A percentile compares a stretch with the other conserved stretches of the same genome.
These are phyloP conservation scores for Quercus tomentella DNA, from an alignment of 331 rosid species.

Conservation along the genomic window DNA sequence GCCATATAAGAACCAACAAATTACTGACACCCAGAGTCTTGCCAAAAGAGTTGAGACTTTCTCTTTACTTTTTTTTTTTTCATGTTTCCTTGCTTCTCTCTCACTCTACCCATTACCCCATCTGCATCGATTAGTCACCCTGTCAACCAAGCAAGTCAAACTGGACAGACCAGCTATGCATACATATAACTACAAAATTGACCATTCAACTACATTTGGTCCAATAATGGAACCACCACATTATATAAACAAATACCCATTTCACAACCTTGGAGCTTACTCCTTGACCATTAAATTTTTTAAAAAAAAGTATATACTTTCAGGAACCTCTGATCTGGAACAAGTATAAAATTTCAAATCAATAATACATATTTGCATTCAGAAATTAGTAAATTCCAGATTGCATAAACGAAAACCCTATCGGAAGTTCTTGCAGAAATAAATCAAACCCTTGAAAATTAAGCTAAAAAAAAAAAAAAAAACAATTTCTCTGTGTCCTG, in stretches of 20 bases:
- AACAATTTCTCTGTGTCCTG: too few relatives aligned
- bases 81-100: background rate
- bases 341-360: background rate
- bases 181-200: too few relatives aligned
- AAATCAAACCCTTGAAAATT: background rate
- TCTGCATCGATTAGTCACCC: background rate
- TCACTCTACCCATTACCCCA: background rate
- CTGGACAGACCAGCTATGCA: background rate
- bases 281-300: too few relatives aligned
- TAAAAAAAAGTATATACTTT: background rate
- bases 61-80: background rate
- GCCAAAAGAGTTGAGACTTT: background rate
- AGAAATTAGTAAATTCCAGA: background rate
- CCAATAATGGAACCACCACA: background rate
- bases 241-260: background rate
- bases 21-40: background rate
- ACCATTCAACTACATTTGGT: background rate
- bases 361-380: background rate
- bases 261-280: background rate
- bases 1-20: background rate
- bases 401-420: background rate
- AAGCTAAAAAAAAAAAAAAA: too few relatives aligned
- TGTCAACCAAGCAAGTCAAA: background rate
- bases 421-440: background rate
- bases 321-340: background rate